Conservation (phyloP, 108 stramenopile species). For the Licmophora abbreviata region DNA sequence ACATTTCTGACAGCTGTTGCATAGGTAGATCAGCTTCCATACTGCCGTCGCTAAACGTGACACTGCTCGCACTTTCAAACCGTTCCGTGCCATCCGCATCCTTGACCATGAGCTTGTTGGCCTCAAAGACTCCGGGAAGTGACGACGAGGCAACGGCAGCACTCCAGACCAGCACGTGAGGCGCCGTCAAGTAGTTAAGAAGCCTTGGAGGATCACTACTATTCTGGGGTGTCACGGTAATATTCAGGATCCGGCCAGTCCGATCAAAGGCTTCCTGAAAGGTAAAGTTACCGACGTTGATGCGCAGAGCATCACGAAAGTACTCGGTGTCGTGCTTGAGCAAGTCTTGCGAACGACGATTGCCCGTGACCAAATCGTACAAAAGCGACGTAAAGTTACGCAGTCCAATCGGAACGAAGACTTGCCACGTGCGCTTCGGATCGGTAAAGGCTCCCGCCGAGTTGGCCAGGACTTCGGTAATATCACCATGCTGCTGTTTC, state of each 20-base stretch:
- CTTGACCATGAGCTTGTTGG: conserved; percentile 91
- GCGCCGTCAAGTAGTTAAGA: conserved; percentile 97
- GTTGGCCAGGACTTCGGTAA: conserved; percentile 29
- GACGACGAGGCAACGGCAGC: conserved; percentile 94
- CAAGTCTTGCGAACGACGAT: conserved; percentile 69
- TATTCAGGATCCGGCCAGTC: conserved; percentile 97
- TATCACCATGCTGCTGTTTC: neutral
- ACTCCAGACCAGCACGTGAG: conserved; percentile 95
- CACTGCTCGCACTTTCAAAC: conserved; percentile 56
- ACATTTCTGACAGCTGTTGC: conserved; percentile 97
- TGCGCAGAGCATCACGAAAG: conserved; percentile 68
- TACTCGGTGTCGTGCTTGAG: conserved; percentile 91
- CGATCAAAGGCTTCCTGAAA: conserved; percentile 98
- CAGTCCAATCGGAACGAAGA: conserved; percentile 62
- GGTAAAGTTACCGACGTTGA: conserved; percentile 91
- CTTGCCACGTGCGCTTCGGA: conserved; percentile 59
- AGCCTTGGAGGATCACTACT: conserved; percentile 84
- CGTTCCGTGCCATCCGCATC: conserved; percentile 90
- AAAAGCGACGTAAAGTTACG: conserved; percentile 49
- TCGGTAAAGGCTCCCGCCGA: conserved; percentile 55
- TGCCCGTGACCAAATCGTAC: conserved; percentile 67
- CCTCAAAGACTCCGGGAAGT: conserved; percentile 95
- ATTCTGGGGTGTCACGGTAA: conserved; percentile 92
- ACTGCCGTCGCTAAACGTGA: conserved; percentile 63
- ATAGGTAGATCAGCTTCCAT: conserved; percentile 97